These are phyloP conservation scores for Aspergillus baeticus DNA, from an alignment of 495 filamentous ascomycete genomes.

Conservation along the genomic window DNA sequence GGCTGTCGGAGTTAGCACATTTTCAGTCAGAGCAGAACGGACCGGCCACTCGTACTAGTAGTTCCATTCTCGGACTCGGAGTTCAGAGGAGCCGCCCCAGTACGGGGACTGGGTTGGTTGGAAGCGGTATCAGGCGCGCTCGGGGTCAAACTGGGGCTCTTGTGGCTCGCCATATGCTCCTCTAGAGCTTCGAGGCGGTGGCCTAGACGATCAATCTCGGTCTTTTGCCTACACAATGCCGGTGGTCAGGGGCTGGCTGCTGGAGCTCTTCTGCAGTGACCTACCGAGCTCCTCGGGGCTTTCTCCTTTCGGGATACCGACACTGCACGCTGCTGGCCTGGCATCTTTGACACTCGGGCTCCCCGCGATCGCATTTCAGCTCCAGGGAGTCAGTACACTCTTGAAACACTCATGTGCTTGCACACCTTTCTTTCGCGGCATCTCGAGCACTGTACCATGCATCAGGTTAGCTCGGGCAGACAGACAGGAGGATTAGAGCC, in stretches of 20 bases:
- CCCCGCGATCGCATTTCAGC: slow-evolving; percentile 4
- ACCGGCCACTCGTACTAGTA: not conserved
- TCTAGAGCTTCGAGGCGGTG: slow-evolving; percentile 4
- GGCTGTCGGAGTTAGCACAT: not conserved
- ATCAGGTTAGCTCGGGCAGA: not conserved
- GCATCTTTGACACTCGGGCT: slow-evolving; percentile 7
- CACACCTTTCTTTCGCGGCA: slow-evolving; percentile 10
- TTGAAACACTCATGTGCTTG: not conserved
- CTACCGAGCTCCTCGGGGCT: not conserved
- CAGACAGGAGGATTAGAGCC: not conserved
- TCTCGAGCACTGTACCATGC: slow-evolving; percentile 1
- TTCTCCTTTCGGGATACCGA: slow-evolving; percentile 3
- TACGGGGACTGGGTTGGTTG: not conserved
- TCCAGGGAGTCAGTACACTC: not conserved
- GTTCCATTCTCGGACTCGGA: not conserved
- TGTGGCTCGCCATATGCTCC: not conserved
- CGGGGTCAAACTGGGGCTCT: not conserved
- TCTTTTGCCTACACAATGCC: not conserved
- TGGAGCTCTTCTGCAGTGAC: not conserved
- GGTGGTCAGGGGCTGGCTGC: not conserved
- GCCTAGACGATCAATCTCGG: not conserved
- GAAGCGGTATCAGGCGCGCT: not conserved
- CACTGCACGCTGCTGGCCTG: not conserved
- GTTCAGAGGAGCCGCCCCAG: not conserved
- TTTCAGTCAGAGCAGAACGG: not conserved